These are phyloP conservation scores for Paraleonurus japonicus DNA, from an alignment of 257 asterid genomes.

Conservation along the genomic window DNA sequence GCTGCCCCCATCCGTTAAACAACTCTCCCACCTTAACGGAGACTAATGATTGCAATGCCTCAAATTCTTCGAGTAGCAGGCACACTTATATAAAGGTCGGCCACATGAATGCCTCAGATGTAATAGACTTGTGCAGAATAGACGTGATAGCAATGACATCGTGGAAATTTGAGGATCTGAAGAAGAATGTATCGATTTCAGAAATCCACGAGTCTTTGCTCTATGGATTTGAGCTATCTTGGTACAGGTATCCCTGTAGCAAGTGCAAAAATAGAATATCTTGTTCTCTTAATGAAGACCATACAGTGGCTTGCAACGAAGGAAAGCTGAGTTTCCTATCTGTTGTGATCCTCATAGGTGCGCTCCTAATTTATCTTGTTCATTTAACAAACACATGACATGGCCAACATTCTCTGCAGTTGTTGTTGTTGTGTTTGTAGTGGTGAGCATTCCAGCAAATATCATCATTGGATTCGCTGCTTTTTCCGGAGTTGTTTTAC, in stretches of 20 bases:
- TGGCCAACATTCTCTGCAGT: not conserved
- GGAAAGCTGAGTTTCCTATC: no score
- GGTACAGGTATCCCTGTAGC: conserved; percentile 10
- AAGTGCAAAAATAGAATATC: not conserved
- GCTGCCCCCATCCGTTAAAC: not conserved
- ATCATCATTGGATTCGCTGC: not conserved
- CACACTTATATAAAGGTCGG: no score
- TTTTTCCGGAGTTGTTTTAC: not conserved
- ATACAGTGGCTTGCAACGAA: not conserved
- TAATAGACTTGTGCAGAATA: not conserved
- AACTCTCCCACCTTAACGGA: not conserved
- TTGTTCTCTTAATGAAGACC: not conserved
- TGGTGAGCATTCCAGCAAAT: not conserved
- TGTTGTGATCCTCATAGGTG: not conserved
- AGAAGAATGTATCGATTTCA: not conserved
- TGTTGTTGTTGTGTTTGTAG: not conserved
- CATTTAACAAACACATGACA: no score
- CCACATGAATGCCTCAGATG: not conserved
- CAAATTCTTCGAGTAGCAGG: no score
- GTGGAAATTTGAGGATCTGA: not conserved
- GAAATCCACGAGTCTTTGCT: conserved; percentile 35
- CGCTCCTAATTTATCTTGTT: not conserved
- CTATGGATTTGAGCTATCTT: conserved; percentile 47
- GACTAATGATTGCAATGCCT: not conserved
- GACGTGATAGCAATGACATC: not conserved